These are phyloP conservation scores for Corchorus olitorius DNA, from an alignment of 345 rosid genomes.

Conservation along the genomic window DNA sequence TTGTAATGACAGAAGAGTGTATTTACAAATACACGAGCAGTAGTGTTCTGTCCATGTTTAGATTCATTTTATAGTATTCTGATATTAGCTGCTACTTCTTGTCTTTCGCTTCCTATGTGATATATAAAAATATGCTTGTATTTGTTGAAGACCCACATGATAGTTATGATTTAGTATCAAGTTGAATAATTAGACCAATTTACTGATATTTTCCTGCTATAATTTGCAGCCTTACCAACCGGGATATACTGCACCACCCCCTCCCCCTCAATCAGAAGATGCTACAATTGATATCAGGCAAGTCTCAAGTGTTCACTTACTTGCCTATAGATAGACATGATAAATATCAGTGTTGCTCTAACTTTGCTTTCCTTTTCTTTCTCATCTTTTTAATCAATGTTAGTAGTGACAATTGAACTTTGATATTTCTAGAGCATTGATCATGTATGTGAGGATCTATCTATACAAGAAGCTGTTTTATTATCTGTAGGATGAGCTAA, in stretches of 20 bases:
- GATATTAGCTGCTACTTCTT: not conserved
- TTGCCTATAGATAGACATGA: not conserved
- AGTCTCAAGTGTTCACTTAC: slow-evolving; percentile 21
- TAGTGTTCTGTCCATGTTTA: not conserved
- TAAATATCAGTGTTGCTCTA: not conserved
- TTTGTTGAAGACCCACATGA: not conserved
- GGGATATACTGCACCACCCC: slow-evolving; percentile 86
- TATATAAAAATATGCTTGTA: not conserved
- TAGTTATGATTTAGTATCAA: not conserved
- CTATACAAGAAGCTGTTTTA: slow-evolving; percentile 1
- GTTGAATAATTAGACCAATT: not conserved
- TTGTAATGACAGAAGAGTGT: not conserved
- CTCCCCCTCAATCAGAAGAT: slow-evolving; percentile 55
- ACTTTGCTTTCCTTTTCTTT: slow-evolving; percentile 3
- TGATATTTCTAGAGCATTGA: slow-evolving; percentile 1
- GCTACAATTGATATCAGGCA: slow-evolving; percentile 83
- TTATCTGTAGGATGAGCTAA: not conserved
- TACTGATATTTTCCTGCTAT: slow-evolving; percentile 12
- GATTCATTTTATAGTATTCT: not conserved
- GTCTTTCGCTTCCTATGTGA: not conserved
- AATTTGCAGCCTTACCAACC: slow-evolving; percentile 72
- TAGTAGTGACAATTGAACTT: not conserved
- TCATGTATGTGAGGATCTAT: slow-evolving; percentile 4
- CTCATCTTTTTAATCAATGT: not conserved
- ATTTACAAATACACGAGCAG: not conserved